Base-by-base conservation (phyloP, 164 flowering plant genomes). In the Malania oleifera region DNA sequence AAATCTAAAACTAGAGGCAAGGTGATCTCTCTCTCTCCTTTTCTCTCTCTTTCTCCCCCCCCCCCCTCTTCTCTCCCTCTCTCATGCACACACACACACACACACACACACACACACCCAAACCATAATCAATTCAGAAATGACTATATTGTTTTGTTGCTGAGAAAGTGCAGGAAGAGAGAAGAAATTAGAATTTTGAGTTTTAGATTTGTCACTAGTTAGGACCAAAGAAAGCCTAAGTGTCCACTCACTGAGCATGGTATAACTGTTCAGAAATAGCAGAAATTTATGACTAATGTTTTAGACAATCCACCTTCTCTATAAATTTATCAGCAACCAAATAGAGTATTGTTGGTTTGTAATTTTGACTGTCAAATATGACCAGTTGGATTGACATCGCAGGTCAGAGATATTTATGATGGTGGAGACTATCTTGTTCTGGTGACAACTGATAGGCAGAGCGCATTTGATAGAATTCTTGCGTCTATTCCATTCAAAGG, bases 401-500 rank as follows among this genome's bases (percentile, higher is more conserved):
- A 93, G 98, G 97, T 93, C 1, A 74, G 99, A 60, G 99, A 95
- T 70, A 69, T 88, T 13, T 91, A 95, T 73, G 97, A 95, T 68
- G 73, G 72, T 25, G 97, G 96, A 52, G 93, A 95, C 70, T 85
- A 83, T 78, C 85, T 95, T 40, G 95, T 95, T 65, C 68, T 95
- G 53, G 96, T 88, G 35, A 91, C 99, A 3, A 95, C 99, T 0
- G 97, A 91, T 65, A 62, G 97, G n/a, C 96, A 83, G 57, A 86
- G 99, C 64, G 97, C 99, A 13, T 95, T 95, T 34, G 96, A 95
- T 63, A 70, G 97, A 62, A 67, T 88, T 75, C 87, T 91, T n/a
- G 99, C 99, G 56, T 82, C 88, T 9, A 87, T 95, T 72, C 96
- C 99, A 39, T 95, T 83, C 75, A 93, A 93, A 73, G 96, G 96